These are phyloP conservation scores for Hypoxylon crocopeplum DNA, from an alignment of 495 filamentous ascomycete species.

Conservation along the genomic window DNA sequence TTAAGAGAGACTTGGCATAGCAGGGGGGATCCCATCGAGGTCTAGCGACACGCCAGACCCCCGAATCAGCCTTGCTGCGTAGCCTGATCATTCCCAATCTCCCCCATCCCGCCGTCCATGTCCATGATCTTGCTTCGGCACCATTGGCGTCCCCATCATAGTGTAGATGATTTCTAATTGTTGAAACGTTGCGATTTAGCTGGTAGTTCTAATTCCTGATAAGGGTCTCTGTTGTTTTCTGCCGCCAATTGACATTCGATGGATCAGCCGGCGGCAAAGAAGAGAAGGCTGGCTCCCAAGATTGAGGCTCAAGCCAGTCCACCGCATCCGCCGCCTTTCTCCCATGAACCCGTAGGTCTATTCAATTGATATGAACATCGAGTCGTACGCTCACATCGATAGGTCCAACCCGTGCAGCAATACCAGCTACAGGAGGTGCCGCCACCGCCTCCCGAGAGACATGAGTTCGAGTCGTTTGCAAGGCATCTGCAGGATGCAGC, in stretches of 20 bases:
- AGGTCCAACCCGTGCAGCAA: constrained; percentile 28
- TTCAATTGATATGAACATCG: constrained; percentile 30
- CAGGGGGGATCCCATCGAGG: constrained; percentile 8
- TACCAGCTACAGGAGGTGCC: constrained; percentile 36
- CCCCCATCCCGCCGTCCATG: constrained; percentile 14
- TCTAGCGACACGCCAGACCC: constrained; percentile 27
- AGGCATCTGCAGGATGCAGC: constrained; percentile 65
- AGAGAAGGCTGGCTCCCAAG: constrained; percentile 47
- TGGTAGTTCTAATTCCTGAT: constrained; percentile 19
- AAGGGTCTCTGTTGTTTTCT: constrained; percentile 8
- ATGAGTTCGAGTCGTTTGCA: constrained; percentile 64
- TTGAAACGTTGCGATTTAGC: constrained; percentile 9
- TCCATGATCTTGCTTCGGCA: constrained; percentile 16
- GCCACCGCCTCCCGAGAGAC: constrained; percentile 49
- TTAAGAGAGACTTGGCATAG: constrained; percentile 1
- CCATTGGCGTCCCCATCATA: constrained; percentile 26
- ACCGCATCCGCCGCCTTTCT: constrained; percentile 34
- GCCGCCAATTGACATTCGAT: constrained; percentile 36
- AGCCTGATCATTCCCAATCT: constrained; percentile 41
- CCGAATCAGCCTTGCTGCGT: constrained; percentile 41
- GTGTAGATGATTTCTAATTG: constrained; percentile 25
- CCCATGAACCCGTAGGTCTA: constrained; percentile 39
- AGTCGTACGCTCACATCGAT: constrained; percentile 24
- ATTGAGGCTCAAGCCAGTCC: constrained; percentile 44
- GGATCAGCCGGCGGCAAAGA: constrained; percentile 46